Evolutionary conservation across 2,329 filamentous ascomycete genomes (phyloP), one percentile per base, ranked within the genome.

Genomic region (Dothistroma septosporum): DNA sequence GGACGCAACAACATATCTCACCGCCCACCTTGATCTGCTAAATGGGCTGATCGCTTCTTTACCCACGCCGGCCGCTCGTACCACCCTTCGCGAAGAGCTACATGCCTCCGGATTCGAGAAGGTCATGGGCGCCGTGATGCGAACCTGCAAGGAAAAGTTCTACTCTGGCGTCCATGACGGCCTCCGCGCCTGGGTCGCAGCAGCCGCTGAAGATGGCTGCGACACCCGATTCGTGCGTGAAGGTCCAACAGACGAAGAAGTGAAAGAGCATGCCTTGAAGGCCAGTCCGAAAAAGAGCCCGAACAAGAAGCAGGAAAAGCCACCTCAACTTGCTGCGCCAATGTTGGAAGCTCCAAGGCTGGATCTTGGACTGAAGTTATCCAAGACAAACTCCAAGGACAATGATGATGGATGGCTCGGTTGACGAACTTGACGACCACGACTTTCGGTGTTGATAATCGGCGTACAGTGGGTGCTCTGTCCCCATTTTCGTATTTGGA

Each of bases 71-170:
- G 76, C 83, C 24, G 87, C 89, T 60, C 89, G 94, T 61, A 97
- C 96, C 75, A 73, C 77, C 0, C 82, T 97, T 11, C 88, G 94
- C n/a, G 80, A 82, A 19, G 86, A 93, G 60, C 81, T 97, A 56
- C 85, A 85, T 57, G 85, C 92, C 62, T 95, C 90, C 0, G 93
- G 94, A 8, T 96, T 92, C 80, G 94, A 99, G 76, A 92, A 92
- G 68, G 87, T 89, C 67, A 90, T 97, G 82, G 92, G 92, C 16
- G 84, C 85, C 22, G 93, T 87, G 60, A 79, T 97, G 64, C 86
- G 94, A 5, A 88, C 93, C 16, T 97, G 93, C 80, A 99, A 97
- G 75, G 92, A 97, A 76, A 97, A 97, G 75, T 96, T 97, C 74
- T 97, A 99, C 73, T 89, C 90, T 1, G 87, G 89, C 53, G 90